Percentiles rank a stretch among this genome's conserved stretches.
Conservation (phyloP, 1,139 yeast species). For the Candida albicans region DNA sequence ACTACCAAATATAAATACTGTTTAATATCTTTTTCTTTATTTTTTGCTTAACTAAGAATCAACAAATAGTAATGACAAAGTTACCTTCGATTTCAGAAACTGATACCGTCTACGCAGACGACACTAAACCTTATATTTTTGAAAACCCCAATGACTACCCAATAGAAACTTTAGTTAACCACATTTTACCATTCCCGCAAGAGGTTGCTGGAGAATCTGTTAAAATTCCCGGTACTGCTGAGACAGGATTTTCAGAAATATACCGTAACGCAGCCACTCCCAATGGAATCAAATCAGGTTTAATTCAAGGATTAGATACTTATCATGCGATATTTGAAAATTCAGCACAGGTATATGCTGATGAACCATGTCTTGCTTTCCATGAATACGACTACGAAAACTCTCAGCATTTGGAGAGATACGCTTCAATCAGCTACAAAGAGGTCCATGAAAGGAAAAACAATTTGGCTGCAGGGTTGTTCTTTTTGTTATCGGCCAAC, state of each 20-base stretch:
- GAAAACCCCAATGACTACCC: conserved; percentile 20
- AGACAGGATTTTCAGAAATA: conserved; percentile 31
- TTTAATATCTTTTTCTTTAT: too few relatives aligned
- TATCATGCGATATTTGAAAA: conserved; percentile 26
- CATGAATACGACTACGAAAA: conserved; percentile 33
- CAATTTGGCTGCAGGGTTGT: conserved; percentile 34
- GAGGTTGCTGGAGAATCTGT: conserved; percentile 18
- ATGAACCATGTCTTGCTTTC: conserved; percentile 30
- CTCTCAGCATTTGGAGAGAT: conserved; percentile 21
- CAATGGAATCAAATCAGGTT: conserved; percentile 21
- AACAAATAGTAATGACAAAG: neutral
- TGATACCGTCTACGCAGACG: conserved; percentile 12
- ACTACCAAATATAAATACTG: too few relatives aligned
- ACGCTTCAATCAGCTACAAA: conserved; percentile 20
- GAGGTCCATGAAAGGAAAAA: conserved; percentile 24
- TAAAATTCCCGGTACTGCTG: conserved; percentile 31
- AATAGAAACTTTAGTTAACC: conserved; percentile 17
- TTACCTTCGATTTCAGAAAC: conserved; percentile 15
- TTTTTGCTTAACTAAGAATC: too few relatives aligned
- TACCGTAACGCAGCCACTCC: conserved; percentile 33
- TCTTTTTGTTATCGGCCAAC: conserved; percentile 28
- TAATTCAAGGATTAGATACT: conserved; percentile 29
- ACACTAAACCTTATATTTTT: conserved; percentile 17
- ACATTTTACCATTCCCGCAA: conserved; percentile 27
- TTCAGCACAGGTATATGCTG: conserved; percentile 20